Conservation (phyloP, 805 yeast genomes). For the Zygosaccharomyces bailii region DNA sequence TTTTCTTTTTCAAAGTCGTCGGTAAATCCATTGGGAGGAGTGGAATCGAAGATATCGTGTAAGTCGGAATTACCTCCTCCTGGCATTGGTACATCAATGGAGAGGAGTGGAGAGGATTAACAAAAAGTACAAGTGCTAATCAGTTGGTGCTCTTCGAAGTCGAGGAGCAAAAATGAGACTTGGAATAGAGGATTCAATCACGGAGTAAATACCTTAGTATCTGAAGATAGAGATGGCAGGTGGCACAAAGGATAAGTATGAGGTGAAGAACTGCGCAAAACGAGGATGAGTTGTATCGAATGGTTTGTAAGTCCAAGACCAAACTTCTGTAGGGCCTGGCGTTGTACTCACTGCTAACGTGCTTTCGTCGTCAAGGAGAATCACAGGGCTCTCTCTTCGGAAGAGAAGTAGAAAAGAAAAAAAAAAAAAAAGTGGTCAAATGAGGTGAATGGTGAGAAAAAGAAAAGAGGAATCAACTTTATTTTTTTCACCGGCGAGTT, state of each 20-base stretch:
- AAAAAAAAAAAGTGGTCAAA: not conserved
- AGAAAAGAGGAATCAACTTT: not conserved
- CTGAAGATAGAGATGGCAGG: too few relatives aligned
- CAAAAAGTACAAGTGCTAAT: not conserved
- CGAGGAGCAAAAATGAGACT: not conserved
- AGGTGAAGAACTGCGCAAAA: not conserved
- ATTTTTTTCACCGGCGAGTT: not conserved
- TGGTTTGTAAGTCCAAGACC: not conserved
- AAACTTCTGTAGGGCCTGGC: not conserved
- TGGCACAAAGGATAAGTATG: not conserved
- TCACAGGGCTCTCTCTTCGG: constrained; percentile 11
- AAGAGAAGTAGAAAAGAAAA: constrained; percentile 10
- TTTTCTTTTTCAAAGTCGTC: constrained; percentile 9
- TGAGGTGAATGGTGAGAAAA: constrained; percentile 1
- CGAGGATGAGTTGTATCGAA: not conserved
- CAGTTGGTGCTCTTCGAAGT: not conserved
- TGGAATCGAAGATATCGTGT: constrained; percentile 15
- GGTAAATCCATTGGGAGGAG: constrained; percentile 11
- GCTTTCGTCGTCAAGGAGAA: not conserved
- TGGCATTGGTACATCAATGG: constrained; percentile 13
- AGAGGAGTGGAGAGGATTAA: not conserved
- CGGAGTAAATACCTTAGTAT: not conserved
- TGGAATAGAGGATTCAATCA: not conserved
- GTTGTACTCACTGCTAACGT: not conserved
- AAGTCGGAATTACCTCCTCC: constrained; percentile 14